A percentile compares a stretch with the other conserved stretches of the same genome.
Conservation (phyloP, 2,329 filamentous ascomycete genomes). For the Orbilia oligospora region DNA sequence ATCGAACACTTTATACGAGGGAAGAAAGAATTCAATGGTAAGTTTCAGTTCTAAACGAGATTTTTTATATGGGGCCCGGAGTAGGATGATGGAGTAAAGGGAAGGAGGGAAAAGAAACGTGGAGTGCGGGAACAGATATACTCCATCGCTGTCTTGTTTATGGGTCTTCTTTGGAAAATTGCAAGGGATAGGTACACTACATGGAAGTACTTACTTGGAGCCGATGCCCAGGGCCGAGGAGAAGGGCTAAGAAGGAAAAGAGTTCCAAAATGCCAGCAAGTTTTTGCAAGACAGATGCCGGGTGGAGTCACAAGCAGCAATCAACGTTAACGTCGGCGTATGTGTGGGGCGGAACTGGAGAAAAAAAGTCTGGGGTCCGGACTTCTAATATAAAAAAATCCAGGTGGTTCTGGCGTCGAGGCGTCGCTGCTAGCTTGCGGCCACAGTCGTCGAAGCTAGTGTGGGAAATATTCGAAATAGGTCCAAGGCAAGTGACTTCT, state of each 20-base stretch:
- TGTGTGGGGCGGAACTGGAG: conserved; percentile 58
- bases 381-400: conserved; percentile 59
- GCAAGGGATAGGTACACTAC: conserved; percentile 24
- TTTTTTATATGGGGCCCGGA: conserved; percentile 28
- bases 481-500: conserved; percentile 39
- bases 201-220: conserved; percentile 39
- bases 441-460: conserved; percentile 22
- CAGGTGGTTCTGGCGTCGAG: conserved; percentile 37
- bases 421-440: conserved; percentile 36
- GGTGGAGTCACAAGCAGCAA: conserved; percentile 45
- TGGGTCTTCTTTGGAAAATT: conserved; percentile 34
- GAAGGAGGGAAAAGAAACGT: conserved; percentile 46
- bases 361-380: conserved; percentile 56
- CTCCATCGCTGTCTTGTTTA: conserved; percentile 43
- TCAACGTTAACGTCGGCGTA: conserved; percentile 55
- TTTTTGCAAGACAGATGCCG: conserved; percentile 10
- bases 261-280: conserved; percentile 35
- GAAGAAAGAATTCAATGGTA: conserved; percentile 12
- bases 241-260: conserved; percentile 42
- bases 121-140: conserved; percentile 58
- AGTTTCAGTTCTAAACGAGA: conserved; percentile 1
- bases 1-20: conserved; percentile 37
- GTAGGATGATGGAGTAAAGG: conserved; percentile 45
- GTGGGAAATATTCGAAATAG: conserved; percentile 17
- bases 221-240: conserved; percentile 46